Evolutionary conservation across 225 moss, liverwort and hornwort genomes (phyloP).

Genomic region (Sphagnum contortum): DNA sequence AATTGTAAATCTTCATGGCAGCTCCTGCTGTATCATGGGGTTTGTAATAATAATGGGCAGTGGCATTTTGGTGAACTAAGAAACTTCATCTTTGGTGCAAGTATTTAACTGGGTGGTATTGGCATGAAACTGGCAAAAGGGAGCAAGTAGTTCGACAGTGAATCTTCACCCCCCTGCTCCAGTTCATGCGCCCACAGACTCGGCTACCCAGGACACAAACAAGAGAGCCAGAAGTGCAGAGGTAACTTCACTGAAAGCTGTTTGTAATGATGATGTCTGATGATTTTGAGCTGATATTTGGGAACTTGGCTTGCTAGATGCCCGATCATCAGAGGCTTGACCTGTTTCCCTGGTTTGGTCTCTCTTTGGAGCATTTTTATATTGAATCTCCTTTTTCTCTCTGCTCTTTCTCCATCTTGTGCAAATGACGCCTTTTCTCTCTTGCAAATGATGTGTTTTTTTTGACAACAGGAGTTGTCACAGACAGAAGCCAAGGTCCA

Average conservation of each 20-base stretch:
- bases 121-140: constrained; percentile 17
- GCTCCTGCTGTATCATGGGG: no score
- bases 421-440: not conserved
- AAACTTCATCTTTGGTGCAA: no score
- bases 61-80: no score
- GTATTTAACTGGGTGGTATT: not conserved
- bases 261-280: not conserved
- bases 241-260: constrained; percentile 17
- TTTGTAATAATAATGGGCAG: no score
- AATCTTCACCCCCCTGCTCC: constrained; percentile 51
- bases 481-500: constrained; percentile 53
- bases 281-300: not conserved
- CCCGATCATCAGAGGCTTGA: no score
- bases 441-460: constrained; percentile 1
- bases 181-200: constrained; percentile 48
- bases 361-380: not conserved
- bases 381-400: not conserved
- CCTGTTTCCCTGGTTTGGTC: not conserved
- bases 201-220: constrained; percentile 35
- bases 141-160: constrained; percentile 38
- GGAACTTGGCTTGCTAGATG: not conserved
- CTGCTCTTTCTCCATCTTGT: not conserved
- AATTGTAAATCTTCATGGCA: no score
- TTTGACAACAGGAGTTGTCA: constrained; percentile 11
- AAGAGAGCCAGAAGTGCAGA: constrained; percentile 88